phyloP scores from a whole-genome alignment of 345 rosid species.

The rapeseed (Brassica napus) region Da-Ae NC_063436.1:299001-299500 shows the following conservation, averaged over 20 bases:
- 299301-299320: neutral
- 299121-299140: neutral
- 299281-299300: neutral
- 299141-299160: neutral
- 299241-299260: neutral
- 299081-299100: neutral
- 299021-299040: constrained; percentile 43
- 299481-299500: neutral
- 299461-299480: neutral
- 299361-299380: neutral
- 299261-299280: neutral
- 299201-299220: neutral
- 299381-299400: neutral
- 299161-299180: neutral
- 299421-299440: neutral
- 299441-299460: neutral
- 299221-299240: neutral
- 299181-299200: neutral
- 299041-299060: constrained; percentile 25
- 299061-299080: constrained; percentile 20
- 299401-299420: neutral
- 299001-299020: constrained; percentile 15
- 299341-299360: neutral
- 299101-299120: neutral
- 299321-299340: neutral